These are phyloP conservation scores for Sclerotinia sclerotiorum DNA, from an alignment of 2,329 filamentous ascomycete species.

Conservation along the genomic window DNA sequence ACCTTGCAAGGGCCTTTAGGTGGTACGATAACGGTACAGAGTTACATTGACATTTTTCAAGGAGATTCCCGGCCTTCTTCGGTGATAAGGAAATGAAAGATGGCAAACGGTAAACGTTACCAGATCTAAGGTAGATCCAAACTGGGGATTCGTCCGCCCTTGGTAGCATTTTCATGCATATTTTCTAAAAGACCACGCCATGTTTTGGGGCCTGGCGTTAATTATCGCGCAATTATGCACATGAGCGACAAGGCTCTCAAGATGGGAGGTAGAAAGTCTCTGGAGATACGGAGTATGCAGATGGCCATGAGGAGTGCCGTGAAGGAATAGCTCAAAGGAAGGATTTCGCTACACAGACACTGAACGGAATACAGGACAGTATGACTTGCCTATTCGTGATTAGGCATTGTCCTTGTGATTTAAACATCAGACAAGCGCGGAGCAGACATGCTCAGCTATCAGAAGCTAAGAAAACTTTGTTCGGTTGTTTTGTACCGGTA, in stretches of 20 bases:
- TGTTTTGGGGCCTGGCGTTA: background rate
- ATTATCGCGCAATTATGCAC: background rate
- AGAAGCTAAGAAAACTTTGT: background rate
- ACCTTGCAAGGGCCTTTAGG: background rate
- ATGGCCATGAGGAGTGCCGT: background rate
- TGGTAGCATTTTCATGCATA: background rate
- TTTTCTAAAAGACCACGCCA: background rate
- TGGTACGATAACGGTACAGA: conserved; percentile 15
- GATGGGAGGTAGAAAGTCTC: background rate
- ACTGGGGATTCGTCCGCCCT: background rate
- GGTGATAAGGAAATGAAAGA: background rate
- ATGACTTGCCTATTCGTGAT: background rate
- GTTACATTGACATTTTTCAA: background rate
- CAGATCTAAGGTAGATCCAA: background rate
- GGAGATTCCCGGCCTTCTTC: background rate
- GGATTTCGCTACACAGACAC: background rate
- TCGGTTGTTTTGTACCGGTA: background rate
- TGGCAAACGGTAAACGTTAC: background rate
- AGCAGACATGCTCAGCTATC: background rate
- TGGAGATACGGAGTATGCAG: conserved; percentile 16
- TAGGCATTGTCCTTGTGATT: background rate
- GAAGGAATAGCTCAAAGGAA: background rate
- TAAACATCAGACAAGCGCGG: background rate
- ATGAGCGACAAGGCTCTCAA: background rate
- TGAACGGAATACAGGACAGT: background rate